phyloP scores from a whole-genome alignment of 331 rosid species.

The Pyrus hybrid region DNA sequence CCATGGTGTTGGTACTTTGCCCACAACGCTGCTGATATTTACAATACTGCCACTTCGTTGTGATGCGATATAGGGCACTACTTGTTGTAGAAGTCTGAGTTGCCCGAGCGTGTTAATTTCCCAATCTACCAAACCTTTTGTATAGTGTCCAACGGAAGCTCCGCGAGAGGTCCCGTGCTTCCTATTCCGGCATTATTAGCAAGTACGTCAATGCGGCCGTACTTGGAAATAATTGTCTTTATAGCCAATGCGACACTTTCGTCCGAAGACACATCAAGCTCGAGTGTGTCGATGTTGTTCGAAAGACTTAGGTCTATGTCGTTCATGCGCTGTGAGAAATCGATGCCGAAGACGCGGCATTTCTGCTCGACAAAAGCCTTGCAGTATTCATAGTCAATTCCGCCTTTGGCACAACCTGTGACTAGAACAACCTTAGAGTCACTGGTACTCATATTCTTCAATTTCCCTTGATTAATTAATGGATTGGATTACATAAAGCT shows the following conservation, averaged over 20 bases:
- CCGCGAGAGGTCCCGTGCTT: slow-evolving; percentile 65
- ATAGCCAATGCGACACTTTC: slow-evolving; percentile 48
- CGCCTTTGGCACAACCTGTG: slow-evolving; percentile 78
- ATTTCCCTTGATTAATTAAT: neutral
- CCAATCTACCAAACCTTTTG: slow-evolving; percentile 64
- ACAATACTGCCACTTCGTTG: slow-evolving; percentile 50
- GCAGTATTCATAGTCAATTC: slow-evolving; percentile 71
- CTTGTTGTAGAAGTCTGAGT: slow-evolving; percentile 63
- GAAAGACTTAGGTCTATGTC: slow-evolving; percentile 34
- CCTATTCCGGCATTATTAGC: slow-evolving; percentile 71
- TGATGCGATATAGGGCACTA: slow-evolving; percentile 66
- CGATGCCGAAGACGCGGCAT: slow-evolving; percentile 54
- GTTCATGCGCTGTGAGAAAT: slow-evolving; percentile 36
- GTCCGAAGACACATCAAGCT: slow-evolving; percentile 54
- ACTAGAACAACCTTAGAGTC: slow-evolving; percentile 50
- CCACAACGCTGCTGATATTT: slow-evolving; percentile 66
- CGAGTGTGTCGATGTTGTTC: slow-evolving; percentile 37
- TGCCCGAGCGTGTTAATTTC: slow-evolving; percentile 69
- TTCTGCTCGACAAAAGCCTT: slow-evolving; percentile 54
- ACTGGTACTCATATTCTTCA: neutral
- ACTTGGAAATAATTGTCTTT: slow-evolving; percentile 33
- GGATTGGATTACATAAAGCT: neutral
- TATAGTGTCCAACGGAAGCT: slow-evolving; percentile 47
- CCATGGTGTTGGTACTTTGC: slow-evolving; percentile 70
- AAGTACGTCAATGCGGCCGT: slow-evolving; percentile 51